Evolutionary conservation across 192 early-diverging fungal genomes (phyloP).

Genomic region (Kickxella alabastrina): DNA sequence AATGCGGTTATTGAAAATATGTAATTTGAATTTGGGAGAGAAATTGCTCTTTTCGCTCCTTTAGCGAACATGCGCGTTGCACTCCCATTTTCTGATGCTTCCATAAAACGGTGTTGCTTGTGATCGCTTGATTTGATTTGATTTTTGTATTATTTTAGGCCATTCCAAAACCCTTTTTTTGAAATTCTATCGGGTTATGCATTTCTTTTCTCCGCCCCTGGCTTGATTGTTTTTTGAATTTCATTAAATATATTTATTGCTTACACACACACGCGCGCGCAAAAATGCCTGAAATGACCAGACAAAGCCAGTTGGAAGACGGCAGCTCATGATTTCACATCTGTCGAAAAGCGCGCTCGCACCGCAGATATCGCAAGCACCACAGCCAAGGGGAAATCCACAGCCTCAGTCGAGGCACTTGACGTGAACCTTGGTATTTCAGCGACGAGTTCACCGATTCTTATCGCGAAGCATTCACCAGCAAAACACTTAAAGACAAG

Average conservation of each 20-base stretch:
- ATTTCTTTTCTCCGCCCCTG: too few relatives aligned
- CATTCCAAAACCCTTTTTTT: not conserved
- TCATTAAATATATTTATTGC: too few relatives aligned
- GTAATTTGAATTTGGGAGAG: not conserved
- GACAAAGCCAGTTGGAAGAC: not conserved
- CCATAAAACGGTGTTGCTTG: too few relatives aligned
- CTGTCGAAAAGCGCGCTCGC: conserved; percentile 26
- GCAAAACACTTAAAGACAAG: not conserved
- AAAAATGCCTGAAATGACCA: too few relatives aligned
- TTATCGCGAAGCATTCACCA: conserved; percentile 24
- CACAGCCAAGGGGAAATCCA: not conserved
- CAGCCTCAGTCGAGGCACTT: too few relatives aligned
- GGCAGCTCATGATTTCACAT: not conserved
- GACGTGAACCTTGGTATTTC: conserved; percentile 24
- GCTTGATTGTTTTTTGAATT: too few relatives aligned
- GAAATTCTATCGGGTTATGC: too few relatives aligned
- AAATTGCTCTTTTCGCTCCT: not conserved
- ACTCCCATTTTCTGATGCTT: too few relatives aligned
- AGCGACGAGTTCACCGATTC: conserved; percentile 14
- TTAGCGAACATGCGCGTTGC: too few relatives aligned
- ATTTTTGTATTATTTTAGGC: not conserved
- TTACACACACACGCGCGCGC: too few relatives aligned
- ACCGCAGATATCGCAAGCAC: not conserved
- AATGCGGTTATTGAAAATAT: not conserved
- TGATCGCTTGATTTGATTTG: not conserved